Evolutionary conservation across 2,329 filamentous ascomycete genomes (phyloP).

Genomic region (Fusarium equiseti): DNA sequence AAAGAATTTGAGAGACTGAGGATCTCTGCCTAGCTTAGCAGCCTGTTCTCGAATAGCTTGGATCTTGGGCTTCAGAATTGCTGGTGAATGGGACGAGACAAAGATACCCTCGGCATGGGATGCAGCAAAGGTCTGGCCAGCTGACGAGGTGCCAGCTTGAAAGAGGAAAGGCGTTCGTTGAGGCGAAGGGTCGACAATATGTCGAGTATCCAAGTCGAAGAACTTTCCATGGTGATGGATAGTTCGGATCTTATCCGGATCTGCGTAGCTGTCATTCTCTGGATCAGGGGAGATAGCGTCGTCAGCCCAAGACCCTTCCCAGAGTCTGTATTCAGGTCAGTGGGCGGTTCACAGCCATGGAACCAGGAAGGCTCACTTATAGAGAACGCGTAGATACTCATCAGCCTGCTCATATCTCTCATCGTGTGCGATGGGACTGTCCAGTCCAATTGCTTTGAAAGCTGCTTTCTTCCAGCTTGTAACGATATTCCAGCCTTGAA

Average conservation of each 20-base stretch:
- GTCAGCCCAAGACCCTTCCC: conserved; percentile 68
- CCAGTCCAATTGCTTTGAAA: conserved; percentile 71
- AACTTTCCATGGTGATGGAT: conserved; percentile 72
- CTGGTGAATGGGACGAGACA: conserved; percentile 65
- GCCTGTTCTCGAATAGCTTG: conserved; percentile 65
- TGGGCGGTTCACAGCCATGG: neutral
- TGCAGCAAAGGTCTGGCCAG: conserved; percentile 67
- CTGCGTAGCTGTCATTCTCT: conserved; percentile 66
- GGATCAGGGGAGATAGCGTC: conserved; percentile 67
- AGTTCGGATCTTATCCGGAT: conserved; percentile 68
- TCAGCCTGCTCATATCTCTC: conserved; percentile 71
- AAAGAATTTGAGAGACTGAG: conserved; percentile 68
- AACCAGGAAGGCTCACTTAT: conserved; percentile 60
- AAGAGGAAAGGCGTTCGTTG: conserved; percentile 69
- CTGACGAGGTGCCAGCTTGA: conserved; percentile 70
- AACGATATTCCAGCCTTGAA: conserved; percentile 74
- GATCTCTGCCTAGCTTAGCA: conserved; percentile 64
- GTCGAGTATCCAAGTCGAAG: conserved; percentile 58
- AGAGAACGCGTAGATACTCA: conserved; percentile 71
- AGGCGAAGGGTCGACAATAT: conserved; percentile 66
- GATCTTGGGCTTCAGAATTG: conserved; percentile 63
- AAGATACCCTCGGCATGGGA: conserved; percentile 72
- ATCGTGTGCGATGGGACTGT: conserved; percentile 70
- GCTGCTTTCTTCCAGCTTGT: conserved; percentile 66
- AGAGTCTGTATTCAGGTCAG: conserved; percentile 53